Base-by-base conservation (phyloP, 140 eudicot genomes). In the Erigeron philadelphicus region DNA sequence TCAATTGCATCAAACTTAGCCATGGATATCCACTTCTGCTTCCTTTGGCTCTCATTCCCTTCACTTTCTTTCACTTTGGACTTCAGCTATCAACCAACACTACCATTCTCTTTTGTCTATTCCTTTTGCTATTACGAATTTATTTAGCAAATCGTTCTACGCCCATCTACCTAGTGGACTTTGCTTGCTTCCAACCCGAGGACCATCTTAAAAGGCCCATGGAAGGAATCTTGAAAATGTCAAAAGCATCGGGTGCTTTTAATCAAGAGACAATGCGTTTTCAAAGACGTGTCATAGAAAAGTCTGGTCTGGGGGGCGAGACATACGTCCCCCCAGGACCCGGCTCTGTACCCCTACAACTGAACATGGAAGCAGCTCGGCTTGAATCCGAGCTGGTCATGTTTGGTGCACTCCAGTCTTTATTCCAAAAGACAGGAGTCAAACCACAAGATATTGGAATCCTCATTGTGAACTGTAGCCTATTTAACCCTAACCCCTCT, bases 401-500 rank as follows among this genome's bases (percentile, higher is more conserved):
- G 83, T 86, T 82, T 50, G 85, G 87, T 4, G 82, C 87, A 0
- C 64, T 89, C 8, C 86, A 87, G 10, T 75, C 95, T 0, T 83
- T 89, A 9, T 80, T 86, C 38, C 8, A 40, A 43, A 82, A 81
- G 48, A 84, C 95, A 7, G 79, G 81, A 0, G 21, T 84, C 17
- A 19, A 70, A 48, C 87, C 92, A 8, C 69, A 71, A n/a, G 83
- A 83, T 8, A 83, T 90, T 11, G 81, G 84, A 11, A 84, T 90
- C 44, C 78, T 87, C 0, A 79, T 90, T 1, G 92, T 90, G 3
- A 90, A 90, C 63, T 84, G 95, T 65, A 90, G 89, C 78, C 42
- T 81, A 13, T 87, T 90, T 59, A 84, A 75, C 64, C 92, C 95
- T 0, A 89, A 85, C 59, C 96, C 92, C 7, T 87, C 92, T 6